These are phyloP conservation scores for Toxoplasma gondii DNA, from an alignment of 169 alveolate genomes.

Conservation along the genomic window DNA sequence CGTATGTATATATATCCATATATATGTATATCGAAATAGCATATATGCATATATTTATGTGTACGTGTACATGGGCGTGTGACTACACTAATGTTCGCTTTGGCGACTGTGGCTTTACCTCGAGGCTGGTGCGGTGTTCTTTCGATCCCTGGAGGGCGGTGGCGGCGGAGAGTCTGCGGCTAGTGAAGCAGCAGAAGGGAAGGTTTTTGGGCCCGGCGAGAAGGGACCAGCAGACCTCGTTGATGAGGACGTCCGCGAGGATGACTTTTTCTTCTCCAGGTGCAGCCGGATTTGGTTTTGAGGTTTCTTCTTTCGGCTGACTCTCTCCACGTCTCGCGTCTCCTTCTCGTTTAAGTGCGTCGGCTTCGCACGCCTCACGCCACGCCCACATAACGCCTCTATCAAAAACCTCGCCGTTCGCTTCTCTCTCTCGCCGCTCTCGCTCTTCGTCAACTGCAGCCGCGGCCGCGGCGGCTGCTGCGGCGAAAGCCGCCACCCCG, in stretches of 20 bases:
- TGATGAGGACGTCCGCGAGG: background rate
- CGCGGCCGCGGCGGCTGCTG: conserved; percentile 16
- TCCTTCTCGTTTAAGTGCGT: background rate
- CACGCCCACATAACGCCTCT: background rate
- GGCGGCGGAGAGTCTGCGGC: conserved; percentile 23
- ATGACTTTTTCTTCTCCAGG: background rate
- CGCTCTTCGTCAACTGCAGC: conserved; percentile 5
- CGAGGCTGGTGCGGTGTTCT: conserved; percentile 1
- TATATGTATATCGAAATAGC: background rate
- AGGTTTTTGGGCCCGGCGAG: background rate
- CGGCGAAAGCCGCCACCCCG: background rate
- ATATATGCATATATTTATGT: background rate
- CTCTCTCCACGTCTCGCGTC: background rate
- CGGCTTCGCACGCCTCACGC: background rate
- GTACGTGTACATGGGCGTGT: background rate
- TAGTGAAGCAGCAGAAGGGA: conserved; percentile 35
- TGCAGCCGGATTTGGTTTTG: background rate
- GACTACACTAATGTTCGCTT: too few species aligned
- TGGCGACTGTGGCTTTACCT: background rate
- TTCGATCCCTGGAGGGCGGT: background rate
- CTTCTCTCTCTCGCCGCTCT: background rate
- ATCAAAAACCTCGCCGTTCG: background rate
- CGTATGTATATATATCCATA: background rate
- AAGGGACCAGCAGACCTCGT: conserved; percentile 23
- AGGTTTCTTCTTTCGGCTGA: background rate